A percentile compares a stretch with the other conserved stretches of the same genome.
phyloP scores from a whole-genome alignment of 495 filamentous ascomycete genomes.

The Aspergillus diversus region DNA sequence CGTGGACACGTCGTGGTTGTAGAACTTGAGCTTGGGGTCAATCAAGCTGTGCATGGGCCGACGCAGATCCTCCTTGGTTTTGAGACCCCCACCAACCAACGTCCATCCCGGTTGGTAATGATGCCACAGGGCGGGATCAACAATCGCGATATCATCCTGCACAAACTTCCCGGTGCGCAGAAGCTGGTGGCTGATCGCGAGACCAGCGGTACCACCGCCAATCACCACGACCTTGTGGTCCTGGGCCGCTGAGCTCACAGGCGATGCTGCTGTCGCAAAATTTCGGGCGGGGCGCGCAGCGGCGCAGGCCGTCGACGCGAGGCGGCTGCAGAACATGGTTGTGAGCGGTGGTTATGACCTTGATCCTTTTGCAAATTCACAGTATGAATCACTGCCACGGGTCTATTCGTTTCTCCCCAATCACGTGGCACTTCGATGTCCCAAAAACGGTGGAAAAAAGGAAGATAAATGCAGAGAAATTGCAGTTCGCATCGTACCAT shows the following conservation, averaged over 20 bases:
- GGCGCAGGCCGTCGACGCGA: slow-evolving; percentile 21
- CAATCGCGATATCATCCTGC: slow-evolving; percentile 65
- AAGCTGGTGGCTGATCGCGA: slow-evolving; percentile 66
- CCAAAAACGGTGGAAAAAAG: too few species aligned
- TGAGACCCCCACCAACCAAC: slow-evolving; percentile 67
- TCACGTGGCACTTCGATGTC: too few species aligned
- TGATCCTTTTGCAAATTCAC: too few species aligned
- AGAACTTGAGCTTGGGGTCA: slow-evolving; percentile 64
- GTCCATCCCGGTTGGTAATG: slow-evolving; percentile 77
- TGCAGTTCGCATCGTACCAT: too few species aligned
- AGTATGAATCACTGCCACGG: too few species aligned
- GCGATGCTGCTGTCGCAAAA: slow-evolving; percentile 47
- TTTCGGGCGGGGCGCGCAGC: slow-evolving; percentile 27
- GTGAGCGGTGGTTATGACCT: neutral
- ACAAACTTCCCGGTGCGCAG: slow-evolving; percentile 57
- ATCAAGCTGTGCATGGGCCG: slow-evolving; percentile 55
- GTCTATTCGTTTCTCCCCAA: too few species aligned
- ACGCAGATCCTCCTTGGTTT: slow-evolving; percentile 56
- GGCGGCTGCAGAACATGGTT: slow-evolving; percentile 18
- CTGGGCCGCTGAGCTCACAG: slow-evolving; percentile 35
- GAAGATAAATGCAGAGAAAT: too few species aligned
- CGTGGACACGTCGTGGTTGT: slow-evolving; percentile 53
- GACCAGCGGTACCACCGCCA: slow-evolving; percentile 64
- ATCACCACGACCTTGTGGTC: slow-evolving; percentile 67
- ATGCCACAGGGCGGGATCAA: slow-evolving; percentile 67